Evolutionary conservation across 1,139 yeast species (phyloP).

Genomic region (Zygotorulaspora mrakii): DNA sequence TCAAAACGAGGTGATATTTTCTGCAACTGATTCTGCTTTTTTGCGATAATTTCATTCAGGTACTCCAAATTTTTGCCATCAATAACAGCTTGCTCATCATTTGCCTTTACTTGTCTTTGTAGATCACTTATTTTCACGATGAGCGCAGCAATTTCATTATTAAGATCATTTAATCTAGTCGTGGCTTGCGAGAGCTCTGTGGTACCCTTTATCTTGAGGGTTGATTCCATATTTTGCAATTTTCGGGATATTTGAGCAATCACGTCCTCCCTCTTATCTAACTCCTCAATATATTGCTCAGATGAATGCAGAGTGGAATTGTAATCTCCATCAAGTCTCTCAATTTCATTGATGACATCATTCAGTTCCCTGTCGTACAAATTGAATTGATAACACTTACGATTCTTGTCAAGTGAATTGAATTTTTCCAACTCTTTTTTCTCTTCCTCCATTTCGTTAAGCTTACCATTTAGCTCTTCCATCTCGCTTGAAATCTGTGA

Average conservation of each 20-base stretch:
- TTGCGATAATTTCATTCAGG: constrained; percentile 39
- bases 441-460: constrained; percentile 77
- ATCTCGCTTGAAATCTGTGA: constrained; percentile 75
- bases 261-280: constrained; percentile 50
- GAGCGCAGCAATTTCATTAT: constrained; percentile 39
- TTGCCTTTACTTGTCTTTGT: constrained; percentile 31
- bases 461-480: constrained; percentile 62
- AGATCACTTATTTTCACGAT: constrained; percentile 35
- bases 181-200: constrained; percentile 50
- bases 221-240: constrained; percentile 32
- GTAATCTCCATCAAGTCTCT: constrained; percentile 58
- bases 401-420: constrained; percentile 62
- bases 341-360: constrained; percentile 59
- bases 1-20: constrained; percentile 46
- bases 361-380: constrained; percentile 72
- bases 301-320: constrained; percentile 45
- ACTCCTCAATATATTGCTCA: constrained; percentile 39
- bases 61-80: constrained; percentile 32
- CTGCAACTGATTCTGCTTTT: constrained; percentile 43
- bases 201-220: constrained; percentile 44
- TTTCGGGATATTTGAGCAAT: constrained; percentile 40
- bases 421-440: constrained; percentile 68
- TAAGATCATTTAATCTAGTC: constrained; percentile 44
- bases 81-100: constrained; percentile 27
- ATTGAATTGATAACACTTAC: constrained; percentile 72